Percentiles rank a stretch among this genome's conserved stretches.
Evolutionary conservation across 768 basidiomycete genomes (phyloP).

Genomic region (Boletus sp.): DNA sequence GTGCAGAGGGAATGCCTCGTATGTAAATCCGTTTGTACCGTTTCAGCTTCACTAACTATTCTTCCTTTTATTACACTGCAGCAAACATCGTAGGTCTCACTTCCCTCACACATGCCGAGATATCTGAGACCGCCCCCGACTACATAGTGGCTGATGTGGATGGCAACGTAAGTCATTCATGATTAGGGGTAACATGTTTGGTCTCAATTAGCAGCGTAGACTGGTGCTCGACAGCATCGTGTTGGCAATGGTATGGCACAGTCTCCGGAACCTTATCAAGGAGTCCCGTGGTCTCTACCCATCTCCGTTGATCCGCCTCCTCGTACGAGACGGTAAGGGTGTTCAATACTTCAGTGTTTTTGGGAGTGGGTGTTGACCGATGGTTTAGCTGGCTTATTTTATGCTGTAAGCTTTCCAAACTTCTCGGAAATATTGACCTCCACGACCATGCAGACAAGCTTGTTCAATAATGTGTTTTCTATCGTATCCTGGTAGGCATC

Average conservation of each 20-base stretch:
- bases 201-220: neutral
- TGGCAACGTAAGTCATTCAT: slow-evolving; percentile 1
- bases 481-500: neutral
- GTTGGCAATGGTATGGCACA: slow-evolving; percentile 2
- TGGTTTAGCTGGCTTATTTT: neutral
- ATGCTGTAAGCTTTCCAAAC: neutral
- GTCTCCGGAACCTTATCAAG: neutral
- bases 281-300: neutral
- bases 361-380: neutral
- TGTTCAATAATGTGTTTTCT: neutral
- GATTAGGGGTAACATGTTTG: neutral
- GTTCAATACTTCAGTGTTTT: neutral
- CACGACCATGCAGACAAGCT: neutral
- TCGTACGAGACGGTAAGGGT: neutral
- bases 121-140: neutral
- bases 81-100: slow-evolving; percentile 3
- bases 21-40: neutral
- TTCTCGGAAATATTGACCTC: neutral
- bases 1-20: neutral
- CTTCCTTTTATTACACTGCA: neutral
- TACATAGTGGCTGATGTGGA: slow-evolving; percentile 12
- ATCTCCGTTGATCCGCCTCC: neutral
- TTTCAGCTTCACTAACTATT: neutral
- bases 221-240: slow-evolving; percentile 5
- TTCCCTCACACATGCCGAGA: neutral